Evolutionary conservation across 2,329 filamentous ascomycete species (phyloP).

Genomic region (Xylaria sp.): DNA sequence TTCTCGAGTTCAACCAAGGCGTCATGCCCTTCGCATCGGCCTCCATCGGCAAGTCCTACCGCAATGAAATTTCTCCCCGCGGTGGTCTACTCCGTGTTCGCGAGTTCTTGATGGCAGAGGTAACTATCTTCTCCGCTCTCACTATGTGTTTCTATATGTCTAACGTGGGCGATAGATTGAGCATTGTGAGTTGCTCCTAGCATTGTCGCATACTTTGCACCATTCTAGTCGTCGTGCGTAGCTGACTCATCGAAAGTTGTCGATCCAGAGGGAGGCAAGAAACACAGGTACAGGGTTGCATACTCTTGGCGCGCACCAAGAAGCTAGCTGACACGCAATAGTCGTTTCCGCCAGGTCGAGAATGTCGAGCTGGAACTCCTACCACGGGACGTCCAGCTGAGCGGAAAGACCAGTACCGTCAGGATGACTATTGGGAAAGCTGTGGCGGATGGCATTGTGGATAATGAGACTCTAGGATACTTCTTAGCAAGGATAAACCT

Average conservation of each 20-base stretch:
- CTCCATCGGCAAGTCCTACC: conserved; percentile 96
- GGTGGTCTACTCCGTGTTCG: conserved; percentile 88
- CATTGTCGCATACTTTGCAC: neutral
- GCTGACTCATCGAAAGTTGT: conserved; percentile 60
- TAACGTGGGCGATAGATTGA: conserved; percentile 69
- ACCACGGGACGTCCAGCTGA: conserved; percentile 84
- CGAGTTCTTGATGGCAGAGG: conserved; percentile 97
- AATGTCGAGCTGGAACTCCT: conserved; percentile 86
- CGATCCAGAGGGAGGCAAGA: conserved; percentile 93
- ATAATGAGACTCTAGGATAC: conserved; percentile 98
- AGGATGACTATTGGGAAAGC: conserved; percentile 86
- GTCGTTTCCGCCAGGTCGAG: conserved; percentile 80
- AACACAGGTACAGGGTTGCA: conserved; percentile 66
- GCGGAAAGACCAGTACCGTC: conserved; percentile 81
- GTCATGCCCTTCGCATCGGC: conserved; percentile 95
- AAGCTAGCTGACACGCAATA: neutral
- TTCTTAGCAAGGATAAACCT: conserved; percentile 94
- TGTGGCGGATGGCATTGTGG: conserved; percentile 82
- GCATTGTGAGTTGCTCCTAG: conserved; percentile 66
- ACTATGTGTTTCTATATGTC: neutral
- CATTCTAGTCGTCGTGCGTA: neutral
- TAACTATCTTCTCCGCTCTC: neutral
- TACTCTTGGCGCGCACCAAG: neutral
- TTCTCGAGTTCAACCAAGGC: conserved; percentile 95
- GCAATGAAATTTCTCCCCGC: conserved; percentile 96